Percentiles rank a stretch among this genome's conserved stretches.
Evolutionary conservation across 805 yeast genomes (phyloP).

Genomic region (Saccharomyces eubayanus): DNA sequence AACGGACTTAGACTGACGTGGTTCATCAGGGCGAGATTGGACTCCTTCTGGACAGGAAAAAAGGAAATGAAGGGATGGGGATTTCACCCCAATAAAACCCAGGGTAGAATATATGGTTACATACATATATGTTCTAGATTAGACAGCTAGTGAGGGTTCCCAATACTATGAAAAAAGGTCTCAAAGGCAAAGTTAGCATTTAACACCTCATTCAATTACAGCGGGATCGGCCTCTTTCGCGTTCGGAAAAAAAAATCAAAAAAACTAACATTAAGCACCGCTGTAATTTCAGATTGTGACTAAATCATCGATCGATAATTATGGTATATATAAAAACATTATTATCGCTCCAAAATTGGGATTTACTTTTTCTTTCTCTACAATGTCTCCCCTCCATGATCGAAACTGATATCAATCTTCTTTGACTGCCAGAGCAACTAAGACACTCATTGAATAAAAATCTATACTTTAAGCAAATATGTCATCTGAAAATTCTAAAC

Average conservation of each 20-base stretch:
- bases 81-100: not conserved
- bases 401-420: not conserved
- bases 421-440: not conserved
- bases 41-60: not conserved
- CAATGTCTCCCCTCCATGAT: not conserved
- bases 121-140: not conserved
- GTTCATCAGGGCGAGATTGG: not conserved
- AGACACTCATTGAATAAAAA: not conserved
- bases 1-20: not conserved
- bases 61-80: not conserved
- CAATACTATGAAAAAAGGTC: not conserved
- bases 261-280: not conserved
- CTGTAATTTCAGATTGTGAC: not conserved
- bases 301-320: not conserved
- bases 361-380: not conserved
- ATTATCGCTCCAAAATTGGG: not conserved
- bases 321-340: not conserved
- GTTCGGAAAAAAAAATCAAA: not conserved
- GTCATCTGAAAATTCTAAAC: constrained; percentile 6
- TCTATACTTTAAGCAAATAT: not conserved
- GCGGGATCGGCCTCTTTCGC: not conserved
- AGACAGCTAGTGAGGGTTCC: not conserved
- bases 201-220: not conserved
- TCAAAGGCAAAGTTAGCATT: not conserved
- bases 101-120: not conserved